Percentiles rank a stretch among this genome's conserved stretches.
Evolutionary conservation across 805 yeast species (phyloP).

Genomic region (Wickerhamiella domercqiae): DNA sequence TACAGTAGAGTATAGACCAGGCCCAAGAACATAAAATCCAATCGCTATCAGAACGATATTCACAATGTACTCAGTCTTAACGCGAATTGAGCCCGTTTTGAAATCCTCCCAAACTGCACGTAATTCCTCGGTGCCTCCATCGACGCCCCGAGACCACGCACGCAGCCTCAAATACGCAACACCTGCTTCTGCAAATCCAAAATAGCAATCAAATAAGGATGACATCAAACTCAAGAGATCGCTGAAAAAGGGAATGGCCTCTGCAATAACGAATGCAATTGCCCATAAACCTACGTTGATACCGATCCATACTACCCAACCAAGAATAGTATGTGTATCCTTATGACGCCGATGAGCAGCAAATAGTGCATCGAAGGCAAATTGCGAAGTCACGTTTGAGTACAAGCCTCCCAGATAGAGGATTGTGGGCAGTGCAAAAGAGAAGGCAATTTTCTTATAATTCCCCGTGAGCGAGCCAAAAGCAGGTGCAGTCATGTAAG

Average conservation of each 20-base stretch:
- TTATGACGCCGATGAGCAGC: constrained; percentile 29
- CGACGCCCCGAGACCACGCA: no score
- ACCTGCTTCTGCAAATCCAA: constrained; percentile 49
- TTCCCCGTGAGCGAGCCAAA: constrained; percentile 36
- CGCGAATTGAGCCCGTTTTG: constrained; percentile 19
- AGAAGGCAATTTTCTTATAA: constrained; percentile 39
- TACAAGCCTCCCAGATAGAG: constrained; percentile 37
- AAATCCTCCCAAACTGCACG: constrained; percentile 21
- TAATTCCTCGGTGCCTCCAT: constrained; percentile 29
- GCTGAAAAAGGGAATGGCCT: constrained; percentile 49
- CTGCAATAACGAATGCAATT: constrained; percentile 42
- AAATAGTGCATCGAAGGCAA: constrained; percentile 35
- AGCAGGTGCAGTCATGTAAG: constrained; percentile 43
- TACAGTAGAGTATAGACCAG: constrained; percentile 42
- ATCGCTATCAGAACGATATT: constrained; percentile 29
- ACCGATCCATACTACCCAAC: constrained; percentile 40
- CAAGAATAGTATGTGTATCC: constrained; percentile 32
- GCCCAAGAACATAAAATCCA: constrained; percentile 44
- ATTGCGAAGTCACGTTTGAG: constrained; percentile 39
- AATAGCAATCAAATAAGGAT: constrained; percentile 50
- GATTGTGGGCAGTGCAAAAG: constrained; percentile 47
- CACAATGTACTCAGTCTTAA: constrained; percentile 27
- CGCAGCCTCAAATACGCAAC: constrained; percentile 30
- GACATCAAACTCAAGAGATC: constrained; percentile 44
- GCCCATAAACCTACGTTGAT: constrained; percentile 34